Percentiles rank a stretch among this genome's conserved stretches.
Conservation (phyloP, 2,329 filamentous ascomycete species). For the Xylariales sp. region DNA sequence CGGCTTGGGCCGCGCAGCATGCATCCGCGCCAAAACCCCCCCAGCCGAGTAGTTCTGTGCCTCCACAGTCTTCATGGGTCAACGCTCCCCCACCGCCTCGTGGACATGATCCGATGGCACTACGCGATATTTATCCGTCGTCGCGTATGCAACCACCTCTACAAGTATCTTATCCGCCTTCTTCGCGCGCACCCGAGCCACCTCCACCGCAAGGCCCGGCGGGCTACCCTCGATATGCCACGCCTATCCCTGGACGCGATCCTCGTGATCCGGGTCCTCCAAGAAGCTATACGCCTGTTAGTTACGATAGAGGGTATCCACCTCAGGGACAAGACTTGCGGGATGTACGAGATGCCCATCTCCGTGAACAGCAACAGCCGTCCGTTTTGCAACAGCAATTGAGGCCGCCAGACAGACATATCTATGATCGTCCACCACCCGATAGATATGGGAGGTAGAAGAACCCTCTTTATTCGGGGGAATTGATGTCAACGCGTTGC, state of each 20-base stretch:
- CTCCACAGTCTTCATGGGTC: slow-evolving; percentile 53
- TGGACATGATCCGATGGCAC: slow-evolving; percentile 48
- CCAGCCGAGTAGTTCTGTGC: slow-evolving; percentile 49
- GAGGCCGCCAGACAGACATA: slow-evolving; percentile 56
- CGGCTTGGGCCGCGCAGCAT: slow-evolving; percentile 55
- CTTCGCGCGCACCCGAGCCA: slow-evolving; percentile 56
- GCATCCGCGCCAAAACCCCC: slow-evolving; percentile 53
- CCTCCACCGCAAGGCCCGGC: slow-evolving; percentile 55
- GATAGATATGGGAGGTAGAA: slow-evolving; percentile 59
- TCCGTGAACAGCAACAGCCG: slow-evolving; percentile 52
- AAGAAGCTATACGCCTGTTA: slow-evolving; percentile 60
- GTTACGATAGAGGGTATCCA: slow-evolving; percentile 58
- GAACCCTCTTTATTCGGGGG: slow-evolving; percentile 12
- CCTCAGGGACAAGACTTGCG: slow-evolving; percentile 51
- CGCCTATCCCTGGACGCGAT: slow-evolving; percentile 54
- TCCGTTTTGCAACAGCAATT: slow-evolving; percentile 54
- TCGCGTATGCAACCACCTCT: slow-evolving; percentile 48
- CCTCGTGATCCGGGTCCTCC: slow-evolving; percentile 58
- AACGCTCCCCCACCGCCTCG: slow-evolving; percentile 47
- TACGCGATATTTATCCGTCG: slow-evolving; percentile 46
- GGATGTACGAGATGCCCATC: slow-evolving; percentile 55
- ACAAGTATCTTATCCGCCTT: slow-evolving; percentile 53
- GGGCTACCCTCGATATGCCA: slow-evolving; percentile 58
- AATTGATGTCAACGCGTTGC: not conserved
- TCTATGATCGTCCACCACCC: slow-evolving; percentile 56